Base-by-base conservation (phyloP, 129 eudicot species). In the Dittrichia graveolens region DNA sequence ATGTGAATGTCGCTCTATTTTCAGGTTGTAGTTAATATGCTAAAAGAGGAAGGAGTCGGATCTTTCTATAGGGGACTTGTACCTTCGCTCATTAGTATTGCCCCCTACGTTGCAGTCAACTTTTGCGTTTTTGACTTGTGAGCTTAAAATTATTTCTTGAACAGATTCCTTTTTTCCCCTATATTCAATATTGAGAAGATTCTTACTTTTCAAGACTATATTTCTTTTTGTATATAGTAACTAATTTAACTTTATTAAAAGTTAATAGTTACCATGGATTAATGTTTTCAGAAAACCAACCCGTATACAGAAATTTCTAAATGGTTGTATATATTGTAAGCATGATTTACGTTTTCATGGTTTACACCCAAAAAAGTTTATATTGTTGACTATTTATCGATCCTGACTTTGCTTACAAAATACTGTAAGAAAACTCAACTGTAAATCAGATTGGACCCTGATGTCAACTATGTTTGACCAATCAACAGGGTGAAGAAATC, bases 21-120 rank as follows among this genome's bases (percentile, higher is more conserved):
- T 46, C 88, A 94, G 99, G 96, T 94, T 67, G 91, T 94, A 45
- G 71, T 86, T 63, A 86, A 74, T 79, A 94, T 94, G 95, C 71
- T 90, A 69, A 88, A 83, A 79, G 97, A 94, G 79, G 99, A 94
- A 86, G 99, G 99, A 72, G 9, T 83, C 47, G 88, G 81, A 62
- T 84, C 99, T 16, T 94, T 94, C 61, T 94, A 94, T 61, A 86
- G 79, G 78, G 99, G 99, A 74, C 86, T 94, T 67, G 96, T 93
- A 56, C 99, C 99, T 72, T 88, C 99, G 72, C 96, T 94, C 53
- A 81, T 94, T 74, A 91, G 99, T 54, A 88, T 94, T 71, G 99
- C 99, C 12, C 99, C 99, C 72, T 94, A 94, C 31, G 90, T 94
- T 82, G 99, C 99, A 63, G 94, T 94, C 82, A 94, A 94, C 83